These are phyloP conservation scores for Vanderwaltozyma tropicalis DNA, from an alignment of 805 yeast genomes.

Conservation along the genomic window DNA sequence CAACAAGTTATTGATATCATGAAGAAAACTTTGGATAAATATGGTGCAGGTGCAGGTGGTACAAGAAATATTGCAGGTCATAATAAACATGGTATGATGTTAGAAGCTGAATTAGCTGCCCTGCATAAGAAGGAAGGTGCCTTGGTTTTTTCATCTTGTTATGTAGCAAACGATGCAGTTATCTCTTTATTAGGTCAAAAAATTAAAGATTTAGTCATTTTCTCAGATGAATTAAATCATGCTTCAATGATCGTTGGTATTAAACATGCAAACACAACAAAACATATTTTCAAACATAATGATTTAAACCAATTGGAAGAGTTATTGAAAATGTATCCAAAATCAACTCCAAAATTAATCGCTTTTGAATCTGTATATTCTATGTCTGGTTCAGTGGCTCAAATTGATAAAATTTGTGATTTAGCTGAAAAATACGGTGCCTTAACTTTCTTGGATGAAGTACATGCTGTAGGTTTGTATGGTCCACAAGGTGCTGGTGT, in stretches of 20 bases:
- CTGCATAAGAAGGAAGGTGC: slow-evolving; percentile 94
- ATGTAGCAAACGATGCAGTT: slow-evolving; percentile 94
- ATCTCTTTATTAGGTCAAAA: slow-evolving; percentile 84
- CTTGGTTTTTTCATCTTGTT: slow-evolving; percentile 88
- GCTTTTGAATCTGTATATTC: slow-evolving; percentile 97
- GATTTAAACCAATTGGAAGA: slow-evolving; percentile 75
- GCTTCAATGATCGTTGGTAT: slow-evolving; percentile 98
- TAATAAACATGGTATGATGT: slow-evolving; percentile 74
- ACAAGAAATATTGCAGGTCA: slow-evolving; percentile 99
- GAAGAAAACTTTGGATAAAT: slow-evolving; percentile 70
- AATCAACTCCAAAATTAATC: slow-evolving; percentile 82
- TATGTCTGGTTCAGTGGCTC: slow-evolving; percentile 97
- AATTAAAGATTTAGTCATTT: slow-evolving; percentile 79
- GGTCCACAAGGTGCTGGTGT: slow-evolving; percentile 99
- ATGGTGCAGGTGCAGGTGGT: slow-evolving; percentile 99
- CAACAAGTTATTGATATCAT: slow-evolving; percentile 61
- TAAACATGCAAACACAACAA: slow-evolving; percentile 75
- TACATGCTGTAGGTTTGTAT: slow-evolving; percentile 97
- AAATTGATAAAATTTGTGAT: slow-evolving; percentile 85
- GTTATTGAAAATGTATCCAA: slow-evolving; percentile 69
- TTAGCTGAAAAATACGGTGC: slow-evolving; percentile 97
- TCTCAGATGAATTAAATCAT: slow-evolving; percentile 88
- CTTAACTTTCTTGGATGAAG: slow-evolving; percentile 92
- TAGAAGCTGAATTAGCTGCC: slow-evolving; percentile 81
- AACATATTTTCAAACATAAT: slow-evolving; percentile 88